A percentile compares a stretch with the other conserved stretches of the same genome.
These are phyloP conservation scores for Oenanthe javanica DNA, from an alignment of 140 eudicot species.

Conservation along the genomic window DNA sequence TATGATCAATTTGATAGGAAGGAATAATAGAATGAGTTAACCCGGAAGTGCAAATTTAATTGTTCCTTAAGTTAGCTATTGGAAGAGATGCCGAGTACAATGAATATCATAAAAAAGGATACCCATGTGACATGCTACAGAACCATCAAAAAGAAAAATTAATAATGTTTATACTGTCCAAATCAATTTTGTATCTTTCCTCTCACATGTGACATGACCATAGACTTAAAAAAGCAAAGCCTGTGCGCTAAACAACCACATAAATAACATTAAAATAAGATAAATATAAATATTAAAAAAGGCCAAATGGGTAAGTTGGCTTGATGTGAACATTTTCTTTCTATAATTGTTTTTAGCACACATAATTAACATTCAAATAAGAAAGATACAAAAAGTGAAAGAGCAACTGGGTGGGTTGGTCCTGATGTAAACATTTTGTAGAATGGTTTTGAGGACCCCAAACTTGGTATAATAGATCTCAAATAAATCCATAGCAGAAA, in stretches of 20 bases:
- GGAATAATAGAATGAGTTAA: background rate
- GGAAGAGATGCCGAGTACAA: background rate
- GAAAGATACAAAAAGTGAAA: background rate
- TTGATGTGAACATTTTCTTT: background rate
- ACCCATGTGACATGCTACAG: constrained; percentile 1
- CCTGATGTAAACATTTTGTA: background rate
- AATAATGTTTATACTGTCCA: background rate
- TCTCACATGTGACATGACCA: constrained; percentile 3
- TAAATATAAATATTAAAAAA: background rate
- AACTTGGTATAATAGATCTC: background rate
- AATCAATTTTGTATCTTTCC: background rate
- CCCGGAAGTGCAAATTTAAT: background rate
- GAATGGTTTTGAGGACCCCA: background rate
- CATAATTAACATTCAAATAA: background rate
- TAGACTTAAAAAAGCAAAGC: background rate
- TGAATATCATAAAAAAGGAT: background rate
- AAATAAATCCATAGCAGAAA: background rate
- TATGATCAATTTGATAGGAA: background rate
- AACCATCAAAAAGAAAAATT: background rate
- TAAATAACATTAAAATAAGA: background rate
- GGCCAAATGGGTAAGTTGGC: background rate
- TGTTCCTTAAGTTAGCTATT: background rate
- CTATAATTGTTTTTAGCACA: background rate
- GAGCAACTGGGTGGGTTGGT: background rate
- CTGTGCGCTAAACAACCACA: background rate